Conservation (phyloP, 2,329 filamentous ascomycete genomes). For the Westerdykella aurantiaca region DNA sequence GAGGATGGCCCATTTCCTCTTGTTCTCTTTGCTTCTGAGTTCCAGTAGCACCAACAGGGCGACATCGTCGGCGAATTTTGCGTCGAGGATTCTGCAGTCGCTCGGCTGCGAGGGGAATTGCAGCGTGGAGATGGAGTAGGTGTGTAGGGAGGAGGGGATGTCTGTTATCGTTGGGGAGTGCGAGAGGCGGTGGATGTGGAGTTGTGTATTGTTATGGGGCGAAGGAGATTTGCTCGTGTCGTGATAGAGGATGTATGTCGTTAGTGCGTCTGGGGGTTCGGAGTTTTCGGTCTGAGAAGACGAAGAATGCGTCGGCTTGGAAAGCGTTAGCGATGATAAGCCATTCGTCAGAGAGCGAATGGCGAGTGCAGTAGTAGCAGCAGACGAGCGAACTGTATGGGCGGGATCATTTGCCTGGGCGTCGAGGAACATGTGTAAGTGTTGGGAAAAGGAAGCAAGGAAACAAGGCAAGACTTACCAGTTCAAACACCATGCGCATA, state of each 20-base stretch:
- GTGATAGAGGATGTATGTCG: slow-evolving; percentile 19
- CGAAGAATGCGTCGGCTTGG: slow-evolving; percentile 1
- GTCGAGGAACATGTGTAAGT: not conserved
- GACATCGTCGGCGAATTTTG: slow-evolving; percentile 62
- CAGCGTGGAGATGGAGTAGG: slow-evolving; percentile 51
- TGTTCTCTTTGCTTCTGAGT: slow-evolving; percentile 8
- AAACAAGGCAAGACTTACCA: slow-evolving; percentile 26
- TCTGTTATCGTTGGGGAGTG: slow-evolving; percentile 39
- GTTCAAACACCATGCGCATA: slow-evolving; percentile 52
- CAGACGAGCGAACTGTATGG: no score
- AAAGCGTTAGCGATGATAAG: slow-evolving; percentile 5
- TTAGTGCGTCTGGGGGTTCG: slow-evolving; percentile 7
- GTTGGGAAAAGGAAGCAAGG: not conserved
- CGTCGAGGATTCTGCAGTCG: slow-evolving; percentile 45
- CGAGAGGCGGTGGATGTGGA: slow-evolving; percentile 29
- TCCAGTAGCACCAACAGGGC: slow-evolving; percentile 56
- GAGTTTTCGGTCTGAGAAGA: not conserved
- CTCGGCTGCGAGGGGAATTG: slow-evolving; percentile 30
- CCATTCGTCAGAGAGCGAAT: not conserved
- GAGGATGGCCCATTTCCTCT: slow-evolving; percentile 12
- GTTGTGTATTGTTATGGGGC: slow-evolving; percentile 6
- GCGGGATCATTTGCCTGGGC: no score
- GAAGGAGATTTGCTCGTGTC: slow-evolving; percentile 1
- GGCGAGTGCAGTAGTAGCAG: no score
- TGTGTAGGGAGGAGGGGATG: slow-evolving; percentile 24